phyloP scores from a whole-genome alignment of 2,329 filamentous ascomycete species.

The Beauveria scarabaeidicola region DNA sequence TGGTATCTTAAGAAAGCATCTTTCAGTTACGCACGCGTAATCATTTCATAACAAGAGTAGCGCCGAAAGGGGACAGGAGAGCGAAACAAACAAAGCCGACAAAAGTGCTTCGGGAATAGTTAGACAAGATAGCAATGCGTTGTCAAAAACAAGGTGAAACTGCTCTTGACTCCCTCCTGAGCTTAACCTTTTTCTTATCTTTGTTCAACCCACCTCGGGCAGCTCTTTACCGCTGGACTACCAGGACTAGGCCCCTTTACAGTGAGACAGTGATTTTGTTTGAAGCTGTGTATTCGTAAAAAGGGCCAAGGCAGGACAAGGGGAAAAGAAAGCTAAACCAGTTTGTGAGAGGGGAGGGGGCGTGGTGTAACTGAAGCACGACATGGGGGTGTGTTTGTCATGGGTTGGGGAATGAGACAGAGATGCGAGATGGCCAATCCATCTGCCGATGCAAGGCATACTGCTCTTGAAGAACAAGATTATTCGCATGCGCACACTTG shows the following conservation, averaged over 20 bases:
- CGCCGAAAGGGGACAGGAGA: neutral
- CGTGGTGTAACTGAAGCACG: slow-evolving; percentile 1
- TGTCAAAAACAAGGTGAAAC: neutral
- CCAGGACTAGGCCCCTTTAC: neutral
- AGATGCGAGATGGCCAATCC: neutral
- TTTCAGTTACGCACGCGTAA: neutral
- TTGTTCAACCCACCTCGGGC: neutral
- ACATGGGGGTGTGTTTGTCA: neutral
- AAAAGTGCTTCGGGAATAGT: no score
- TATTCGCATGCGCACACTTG: no score
- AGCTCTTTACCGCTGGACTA: neutral
- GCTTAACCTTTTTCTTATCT: slow-evolving; percentile 5
- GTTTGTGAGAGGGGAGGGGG: neutral
- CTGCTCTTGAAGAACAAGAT: neutral
- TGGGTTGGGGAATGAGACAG: slow-evolving; percentile 7
- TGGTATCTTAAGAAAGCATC: neutral
- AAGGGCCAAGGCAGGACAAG: neutral
- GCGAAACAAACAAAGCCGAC: neutral
- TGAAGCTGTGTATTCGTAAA: neutral
- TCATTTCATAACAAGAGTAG: neutral
- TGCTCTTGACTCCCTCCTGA: neutral
- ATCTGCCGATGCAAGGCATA: neutral
- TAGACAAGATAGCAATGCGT: no score
- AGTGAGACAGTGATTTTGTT: slow-evolving; percentile 8
- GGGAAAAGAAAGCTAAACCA: neutral